Evolutionary conservation across 371 early-diverging fungal genomes (phyloP), one percentile per base, ranked within the genome.

Genomic region (Lichtheimia ramosa): DNA sequence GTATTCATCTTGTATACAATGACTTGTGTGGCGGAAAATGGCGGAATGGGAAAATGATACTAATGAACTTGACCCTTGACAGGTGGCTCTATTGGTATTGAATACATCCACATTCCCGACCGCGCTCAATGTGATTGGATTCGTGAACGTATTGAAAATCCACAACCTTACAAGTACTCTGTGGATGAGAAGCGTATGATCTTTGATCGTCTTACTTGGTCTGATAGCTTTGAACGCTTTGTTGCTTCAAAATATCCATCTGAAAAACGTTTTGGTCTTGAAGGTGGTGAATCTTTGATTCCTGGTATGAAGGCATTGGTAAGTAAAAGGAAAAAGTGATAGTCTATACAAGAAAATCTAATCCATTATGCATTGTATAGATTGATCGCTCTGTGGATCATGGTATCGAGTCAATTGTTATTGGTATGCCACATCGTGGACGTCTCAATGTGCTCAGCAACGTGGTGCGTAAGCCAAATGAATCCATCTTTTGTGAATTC

Each of bases 391-490:
- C 94, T 15, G 96, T 96, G 52, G 96, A 97, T 61, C 83, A 88
- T 58, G 98, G 97, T 40, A 90, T 96, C 64, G 92, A 94, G 70
- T 89, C 92, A 50, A 90, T 97, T 62, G 90, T 96, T 54, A 92
- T 98, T 84, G 97, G 98, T 63, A 98, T 97, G 97, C 94, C 98
- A 43, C 98, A 98, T 78, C 94, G 98, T 79, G 98, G 98, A 60
- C 93, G 98, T 68, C 81, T 98, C 55, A 98, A 98, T 73, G 97
- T 98, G 16, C 85, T 98, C 52, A 92, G 92, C 68, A 96, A 96
- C 77, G 97, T 98, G 43, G 95, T 97, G 63, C 92, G 96, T 72
- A 97, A 97, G 83, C 97, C 97, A 59, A 92, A 93, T 69, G 96
- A 95, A 75, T 95, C 95, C 40, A 96, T 97, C 70, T 98, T 97